phyloP scores from a whole-genome alignment of 140 eudicot genomes.

The Stevia rebaudiana region DNA sequence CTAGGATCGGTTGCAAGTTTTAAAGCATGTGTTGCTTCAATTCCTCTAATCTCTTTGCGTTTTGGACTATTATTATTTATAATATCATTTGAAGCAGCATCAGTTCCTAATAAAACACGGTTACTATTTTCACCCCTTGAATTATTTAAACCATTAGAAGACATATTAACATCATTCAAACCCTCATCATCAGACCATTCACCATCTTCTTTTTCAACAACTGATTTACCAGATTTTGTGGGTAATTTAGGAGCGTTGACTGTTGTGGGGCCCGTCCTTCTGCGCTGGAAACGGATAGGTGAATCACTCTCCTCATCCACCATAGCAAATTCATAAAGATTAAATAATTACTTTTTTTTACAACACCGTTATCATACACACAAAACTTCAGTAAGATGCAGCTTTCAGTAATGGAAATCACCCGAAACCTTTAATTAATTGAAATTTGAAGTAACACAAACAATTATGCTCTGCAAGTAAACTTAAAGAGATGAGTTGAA shows the following conservation, averaged over 20 bases:
- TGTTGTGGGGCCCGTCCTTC: constrained; percentile 54
- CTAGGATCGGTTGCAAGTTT: constrained; percentile 55
- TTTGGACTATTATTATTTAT: constrained; percentile 33
- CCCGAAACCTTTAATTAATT: constrained; percentile 14
- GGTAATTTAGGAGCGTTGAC: constrained; percentile 38
- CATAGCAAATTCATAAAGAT: constrained; percentile 67
- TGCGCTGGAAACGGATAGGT: constrained; percentile 56
- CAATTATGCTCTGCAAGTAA: constrained; percentile 27
- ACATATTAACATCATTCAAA: constrained; percentile 23
- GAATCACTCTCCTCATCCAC: constrained; percentile 52
- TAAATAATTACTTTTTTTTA: constrained; percentile 60
- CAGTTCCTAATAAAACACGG: constrained; percentile 16
- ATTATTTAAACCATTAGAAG: constrained; percentile 18
- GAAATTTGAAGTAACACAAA: constrained; percentile 15
- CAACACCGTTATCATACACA: constrained; percentile 66
- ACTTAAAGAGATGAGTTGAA: not conserved
- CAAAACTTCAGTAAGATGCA: constrained; percentile 32
- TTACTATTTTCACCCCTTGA: constrained; percentile 31
- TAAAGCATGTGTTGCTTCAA: constrained; percentile 59
- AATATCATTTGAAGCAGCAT: constrained; percentile 28
- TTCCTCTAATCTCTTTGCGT: constrained; percentile 51
- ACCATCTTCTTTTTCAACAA: constrained; percentile 77
- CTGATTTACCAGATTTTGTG: constrained; percentile 29
- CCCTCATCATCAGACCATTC: constrained; percentile 74
- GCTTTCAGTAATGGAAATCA: constrained; percentile 22